A percentile compares a stretch with the other conserved stretches of the same genome.
Evolutionary conservation across 805 yeast genomes (phyloP).

Genomic region (Lachancea meyersii): DNA sequence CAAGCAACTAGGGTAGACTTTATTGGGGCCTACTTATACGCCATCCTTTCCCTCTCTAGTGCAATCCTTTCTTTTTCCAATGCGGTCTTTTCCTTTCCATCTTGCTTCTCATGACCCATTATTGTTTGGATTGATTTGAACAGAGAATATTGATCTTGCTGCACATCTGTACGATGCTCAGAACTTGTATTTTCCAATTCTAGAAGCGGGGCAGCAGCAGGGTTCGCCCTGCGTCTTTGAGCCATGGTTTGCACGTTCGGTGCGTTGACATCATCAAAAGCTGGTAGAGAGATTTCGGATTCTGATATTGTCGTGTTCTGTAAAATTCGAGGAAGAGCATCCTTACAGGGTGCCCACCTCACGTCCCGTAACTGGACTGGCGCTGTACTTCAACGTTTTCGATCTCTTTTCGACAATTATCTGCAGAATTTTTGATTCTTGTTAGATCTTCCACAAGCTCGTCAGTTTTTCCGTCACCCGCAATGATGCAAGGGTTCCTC

Average conservation of each 20-base stretch:
- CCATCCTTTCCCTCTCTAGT: slow-evolving; percentile 1
- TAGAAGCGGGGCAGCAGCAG: background rate
- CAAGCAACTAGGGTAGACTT: background rate
- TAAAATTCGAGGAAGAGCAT: background rate
- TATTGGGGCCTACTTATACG: background rate
- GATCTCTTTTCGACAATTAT: slow-evolving; percentile 1
- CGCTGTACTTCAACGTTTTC: background rate
- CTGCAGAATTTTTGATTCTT: slow-evolving; percentile 4
- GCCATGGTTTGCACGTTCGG: background rate
- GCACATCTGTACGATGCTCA: background rate
- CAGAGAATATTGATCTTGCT: background rate
- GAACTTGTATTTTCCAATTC: background rate
- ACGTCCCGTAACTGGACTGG: background rate
- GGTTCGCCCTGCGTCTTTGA: slow-evolving; percentile 1
- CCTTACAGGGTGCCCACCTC: background rate
- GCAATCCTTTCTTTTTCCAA: background rate
- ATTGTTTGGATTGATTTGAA: background rate
- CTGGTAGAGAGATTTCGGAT: background rate
- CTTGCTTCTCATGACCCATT: background rate
- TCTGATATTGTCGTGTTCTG: background rate
- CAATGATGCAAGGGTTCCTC: background rate
- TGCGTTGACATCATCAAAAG: background rate
- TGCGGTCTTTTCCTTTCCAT: background rate
- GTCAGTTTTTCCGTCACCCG: slow-evolving; percentile 4
- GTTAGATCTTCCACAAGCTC: background rate